These are phyloP conservation scores for Epichloe gansuensis DNA, from an alignment of 2,329 filamentous ascomycete genomes.

Conservation along the genomic window DNA sequence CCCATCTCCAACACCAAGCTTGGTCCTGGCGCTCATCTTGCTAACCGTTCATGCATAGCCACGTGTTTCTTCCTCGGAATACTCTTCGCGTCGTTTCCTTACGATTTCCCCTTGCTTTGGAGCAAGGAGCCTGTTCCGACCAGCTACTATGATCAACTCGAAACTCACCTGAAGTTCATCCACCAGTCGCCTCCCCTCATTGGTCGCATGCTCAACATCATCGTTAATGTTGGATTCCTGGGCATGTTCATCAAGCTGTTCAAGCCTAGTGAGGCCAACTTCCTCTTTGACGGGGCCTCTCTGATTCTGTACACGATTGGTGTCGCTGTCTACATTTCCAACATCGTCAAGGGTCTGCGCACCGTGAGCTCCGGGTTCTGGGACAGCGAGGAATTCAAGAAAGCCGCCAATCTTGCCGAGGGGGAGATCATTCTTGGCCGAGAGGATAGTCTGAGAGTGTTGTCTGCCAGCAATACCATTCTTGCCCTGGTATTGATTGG, in stretches of 20 bases:
- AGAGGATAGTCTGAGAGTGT: constrained; percentile 81
- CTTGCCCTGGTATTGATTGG: constrained; percentile 83
- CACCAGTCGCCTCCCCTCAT: constrained; percentile 90
- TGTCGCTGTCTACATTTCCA: constrained; percentile 84
- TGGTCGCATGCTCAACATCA: constrained; percentile 84
- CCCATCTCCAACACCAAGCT: neutral
- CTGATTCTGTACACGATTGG: constrained; percentile 76
- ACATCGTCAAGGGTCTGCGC: constrained; percentile 89
- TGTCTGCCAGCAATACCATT: constrained; percentile 93
- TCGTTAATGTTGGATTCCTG: constrained; percentile 72
- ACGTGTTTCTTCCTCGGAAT: constrained; percentile 97
- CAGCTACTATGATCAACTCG: constrained; percentile 70
- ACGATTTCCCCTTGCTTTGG: constrained; percentile 86
- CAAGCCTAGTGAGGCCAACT: constrained; percentile 83
- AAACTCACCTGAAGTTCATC: constrained; percentile 80
- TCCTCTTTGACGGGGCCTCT: constrained; percentile 81
- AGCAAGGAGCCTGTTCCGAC: constrained; percentile 50
- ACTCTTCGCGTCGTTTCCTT: constrained; percentile 91
- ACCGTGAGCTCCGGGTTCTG: constrained; percentile 65
- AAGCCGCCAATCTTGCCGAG: constrained; percentile 29
- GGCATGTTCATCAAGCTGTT: constrained; percentile 93
- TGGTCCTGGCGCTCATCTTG: neutral
- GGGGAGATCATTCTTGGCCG: constrained; percentile 60
- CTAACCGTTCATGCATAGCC: constrained; percentile 32
- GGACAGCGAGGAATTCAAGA: constrained; percentile 27